These are phyloP conservation scores for Imleria badia DNA, from an alignment of 768 basidiomycete genomes.

Conservation along the genomic window DNA sequence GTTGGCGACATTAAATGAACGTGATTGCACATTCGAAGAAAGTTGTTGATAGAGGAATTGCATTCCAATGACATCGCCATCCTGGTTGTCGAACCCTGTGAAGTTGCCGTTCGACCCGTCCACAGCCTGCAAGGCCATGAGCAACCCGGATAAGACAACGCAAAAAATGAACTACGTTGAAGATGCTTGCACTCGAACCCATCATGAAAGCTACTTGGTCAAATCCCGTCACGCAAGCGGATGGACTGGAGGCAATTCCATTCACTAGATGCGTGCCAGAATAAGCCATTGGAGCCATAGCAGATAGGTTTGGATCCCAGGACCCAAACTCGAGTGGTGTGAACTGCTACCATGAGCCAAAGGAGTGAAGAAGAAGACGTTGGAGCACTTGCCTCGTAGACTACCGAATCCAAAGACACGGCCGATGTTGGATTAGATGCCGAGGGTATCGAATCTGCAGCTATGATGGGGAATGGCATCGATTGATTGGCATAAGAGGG, in stretches of 20 bases:
- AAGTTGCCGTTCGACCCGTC: constrained; percentile 43
- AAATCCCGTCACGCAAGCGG: constrained; percentile 69
- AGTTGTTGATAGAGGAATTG: constrained; percentile 52
- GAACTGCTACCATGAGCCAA: constrained; percentile 38
- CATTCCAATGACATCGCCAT: constrained; percentile 30
- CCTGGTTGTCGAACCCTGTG: constrained; percentile 7
- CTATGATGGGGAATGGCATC: constrained; percentile 68
- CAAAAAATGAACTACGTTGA: constrained; percentile 45
- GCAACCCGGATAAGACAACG: neutral
- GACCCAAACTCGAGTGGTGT: constrained; percentile 70
- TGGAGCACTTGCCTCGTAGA: constrained; percentile 52
- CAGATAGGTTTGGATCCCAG: constrained; percentile 70
- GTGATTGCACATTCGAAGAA: constrained; percentile 43
- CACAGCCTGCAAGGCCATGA: constrained; percentile 43
- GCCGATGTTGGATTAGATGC: constrained; percentile 42
- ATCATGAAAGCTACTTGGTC: constrained; percentile 75
- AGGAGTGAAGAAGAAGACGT: constrained; percentile 13
- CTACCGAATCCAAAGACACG: constrained; percentile 43
- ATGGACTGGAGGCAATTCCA: constrained; percentile 52
- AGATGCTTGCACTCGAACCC: constrained; percentile 70
- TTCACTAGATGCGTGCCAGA: constrained; percentile 64
- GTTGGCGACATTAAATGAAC: constrained; percentile 60
- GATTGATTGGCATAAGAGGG: constrained; percentile 48
- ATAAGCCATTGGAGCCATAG: constrained; percentile 61
- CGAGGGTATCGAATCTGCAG: constrained; percentile 52